Conservation (phyloP, 495 filamentous ascomycete genomes). For the Aspergillus biplanus region DNA sequence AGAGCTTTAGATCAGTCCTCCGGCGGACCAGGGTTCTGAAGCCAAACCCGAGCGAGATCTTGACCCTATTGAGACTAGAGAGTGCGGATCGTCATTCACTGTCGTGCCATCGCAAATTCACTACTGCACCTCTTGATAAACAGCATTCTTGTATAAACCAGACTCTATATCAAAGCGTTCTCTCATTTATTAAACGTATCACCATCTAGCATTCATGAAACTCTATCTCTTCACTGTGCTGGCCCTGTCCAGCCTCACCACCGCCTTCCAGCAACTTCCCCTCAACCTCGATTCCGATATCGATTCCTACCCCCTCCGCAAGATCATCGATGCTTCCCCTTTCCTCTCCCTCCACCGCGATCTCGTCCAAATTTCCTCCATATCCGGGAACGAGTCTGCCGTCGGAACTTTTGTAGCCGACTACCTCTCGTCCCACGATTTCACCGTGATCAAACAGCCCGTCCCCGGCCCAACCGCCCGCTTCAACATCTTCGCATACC, state of each 20-base stretch:
- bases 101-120: background rate
- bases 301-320: conserved; percentile 21
- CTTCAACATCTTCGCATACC: conserved; percentile 82
- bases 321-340: conserved; percentile 41
- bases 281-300: conserved; percentile 4
- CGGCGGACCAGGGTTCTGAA: too few species aligned
- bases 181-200: background rate
- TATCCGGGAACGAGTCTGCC: conserved; percentile 72
- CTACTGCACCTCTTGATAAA: background rate
- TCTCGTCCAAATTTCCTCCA: conserved; percentile 75
- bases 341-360: conserved; percentile 79
- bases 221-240: conserved; percentile 28
- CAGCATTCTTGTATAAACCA: too few species aligned
- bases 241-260: conserved; percentile 23
- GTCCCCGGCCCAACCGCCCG: conserved; percentile 46
- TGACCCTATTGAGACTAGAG: background rate
- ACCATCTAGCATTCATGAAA: conserved; percentile 14
- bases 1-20: too few species aligned
- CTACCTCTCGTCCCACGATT: conserved; percentile 66
- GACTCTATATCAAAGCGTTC: too few species aligned
- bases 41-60: background rate
- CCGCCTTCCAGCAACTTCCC: conserved; percentile 24
- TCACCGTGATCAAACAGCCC: conserved; percentile 67
- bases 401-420: conserved; percentile 69
- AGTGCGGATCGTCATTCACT: background rate